Evolutionary conservation across 805 yeast genomes (phyloP), one percentile per base, ranked within the genome.

Genomic region (Starmerella sirachaensis): DNA sequence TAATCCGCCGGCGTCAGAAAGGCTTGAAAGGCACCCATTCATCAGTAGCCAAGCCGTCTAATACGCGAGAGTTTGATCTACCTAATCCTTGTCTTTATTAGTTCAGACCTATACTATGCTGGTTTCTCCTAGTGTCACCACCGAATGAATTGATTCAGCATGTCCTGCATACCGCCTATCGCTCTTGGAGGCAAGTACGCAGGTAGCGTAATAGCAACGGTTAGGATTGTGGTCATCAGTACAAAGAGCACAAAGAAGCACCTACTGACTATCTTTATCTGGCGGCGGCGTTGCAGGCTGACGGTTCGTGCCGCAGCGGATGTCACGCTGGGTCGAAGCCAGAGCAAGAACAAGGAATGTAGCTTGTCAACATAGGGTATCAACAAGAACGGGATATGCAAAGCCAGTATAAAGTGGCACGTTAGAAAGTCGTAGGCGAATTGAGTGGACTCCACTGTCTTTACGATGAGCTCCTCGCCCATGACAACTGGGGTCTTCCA

Each of bases 311-410:
- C 53, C 78, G 78, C 63, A 76, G 82, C 62, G 81, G 72, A 42
- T 82, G 69, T 47, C 5, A 33, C 29, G 14, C 42, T 17, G 9
- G 95, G 96, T 59, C 78, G 78, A 63, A 86, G 74, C 97, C 97
- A 86, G 72, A 86, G 80, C 61, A 86, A 68, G 86, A 85, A 80
- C 51, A 82, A 71, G 23, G 94, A 80, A 60, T 86, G 97, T 81
- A 85, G 76, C 65, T 77, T 77, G 64, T 86, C 95, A 56, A 84
- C 64, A 54, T 71, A 69, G 53, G 97, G 97, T 50, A 84, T 63
- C 39, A 70, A 65, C 46, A 86, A 63, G 28, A 85, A 55, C 53
- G 96, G 96, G 57, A 78, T 69, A 63, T 85, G 95, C 48, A 72
- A 64, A 64, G 81, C 76, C 53, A 85, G 67, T 35, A 86, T 66